Evolutionary conservation across 352 stramenopile genomes (phyloP).

Genomic region (Phytophthora idaei): DNA sequence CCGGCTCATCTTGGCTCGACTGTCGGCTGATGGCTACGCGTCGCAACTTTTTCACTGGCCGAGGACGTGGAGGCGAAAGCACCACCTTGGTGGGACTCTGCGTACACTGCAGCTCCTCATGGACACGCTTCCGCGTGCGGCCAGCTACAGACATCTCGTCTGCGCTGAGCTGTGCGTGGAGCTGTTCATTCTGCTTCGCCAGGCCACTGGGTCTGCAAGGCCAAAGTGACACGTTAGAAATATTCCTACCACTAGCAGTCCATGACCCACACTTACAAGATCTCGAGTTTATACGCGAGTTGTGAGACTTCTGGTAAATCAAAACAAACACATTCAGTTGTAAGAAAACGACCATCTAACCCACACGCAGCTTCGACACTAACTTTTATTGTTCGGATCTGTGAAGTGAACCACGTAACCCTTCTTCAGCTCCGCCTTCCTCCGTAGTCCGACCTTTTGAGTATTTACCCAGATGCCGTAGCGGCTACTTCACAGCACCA

Average conservation of each 20-base stretch:
- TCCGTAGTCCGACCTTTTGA: slow-evolving; percentile 37
- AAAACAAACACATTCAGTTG: neutral
- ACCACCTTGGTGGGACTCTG: slow-evolving; percentile 30
- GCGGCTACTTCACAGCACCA: slow-evolving; percentile 37
- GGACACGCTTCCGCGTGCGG: slow-evolving; percentile 30
- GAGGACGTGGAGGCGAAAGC: slow-evolving; percentile 13
- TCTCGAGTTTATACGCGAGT: slow-evolving; percentile 56
- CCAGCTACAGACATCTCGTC: slow-evolving; percentile 26
- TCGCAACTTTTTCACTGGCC: slow-evolving; percentile 29
- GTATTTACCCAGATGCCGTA: slow-evolving; percentile 64
- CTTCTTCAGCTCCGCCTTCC: slow-evolving; percentile 30
- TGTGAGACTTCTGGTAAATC: slow-evolving; percentile 22
- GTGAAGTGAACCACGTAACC: slow-evolving; percentile 64
- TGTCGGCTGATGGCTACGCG: slow-evolving; percentile 11
- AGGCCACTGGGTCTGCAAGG: slow-evolving; percentile 35
- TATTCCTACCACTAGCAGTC: neutral
- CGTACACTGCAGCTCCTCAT: slow-evolving; percentile 37
- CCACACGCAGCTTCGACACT: neutral
- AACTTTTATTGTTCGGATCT: slow-evolving; percentile 32
- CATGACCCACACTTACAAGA: slow-evolving; percentile 50
- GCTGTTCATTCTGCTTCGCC: slow-evolving; percentile 22
- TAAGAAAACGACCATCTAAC: neutral
- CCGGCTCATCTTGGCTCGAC: slow-evolving; percentile 15
- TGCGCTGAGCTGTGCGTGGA: slow-evolving; percentile 28
- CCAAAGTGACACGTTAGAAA: slow-evolving; percentile 4